These are phyloP conservation scores for Chytridium lagenaria DNA, from an alignment of 371 early-diverging fungal species.

Conservation along the genomic window DNA sequence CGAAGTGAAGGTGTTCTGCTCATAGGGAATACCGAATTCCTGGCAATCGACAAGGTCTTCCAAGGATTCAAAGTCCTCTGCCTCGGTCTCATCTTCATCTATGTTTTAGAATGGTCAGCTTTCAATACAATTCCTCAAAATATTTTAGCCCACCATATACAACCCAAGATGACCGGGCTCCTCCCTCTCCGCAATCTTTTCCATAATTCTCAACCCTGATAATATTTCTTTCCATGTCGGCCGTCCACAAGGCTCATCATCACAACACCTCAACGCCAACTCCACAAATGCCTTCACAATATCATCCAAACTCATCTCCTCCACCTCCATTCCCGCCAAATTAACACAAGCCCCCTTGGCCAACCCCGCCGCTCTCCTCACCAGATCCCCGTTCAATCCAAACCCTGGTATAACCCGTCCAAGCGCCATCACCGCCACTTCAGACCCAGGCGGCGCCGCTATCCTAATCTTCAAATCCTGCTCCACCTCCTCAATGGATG, in stretches of 20 bases:
- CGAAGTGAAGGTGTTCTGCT: neutral
- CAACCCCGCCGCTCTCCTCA: too few species aligned
- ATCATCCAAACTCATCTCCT: neutral
- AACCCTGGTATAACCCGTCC: slow-evolving; percentile 48
- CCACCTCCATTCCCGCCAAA: neutral
- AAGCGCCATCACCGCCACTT: neutral
- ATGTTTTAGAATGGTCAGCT: neutral
- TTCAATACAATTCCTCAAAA: neutral
- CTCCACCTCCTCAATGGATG: slow-evolving; percentile 13
- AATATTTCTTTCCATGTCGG: slow-evolving; percentile 43
- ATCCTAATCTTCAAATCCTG: neutral
- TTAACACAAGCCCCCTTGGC: slow-evolving; percentile 7
- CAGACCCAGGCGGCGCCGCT: neutral
- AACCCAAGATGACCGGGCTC: slow-evolving; percentile 37
- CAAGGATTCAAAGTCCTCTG: slow-evolving; percentile 1
- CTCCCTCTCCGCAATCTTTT: slow-evolving; percentile 28
- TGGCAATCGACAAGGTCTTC: neutral
- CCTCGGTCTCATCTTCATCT: slow-evolving; percentile 1
- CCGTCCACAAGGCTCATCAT: slow-evolving; percentile 35
- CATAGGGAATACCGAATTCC: neutral
- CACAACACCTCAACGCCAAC: slow-evolving; percentile 37
- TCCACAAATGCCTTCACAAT: slow-evolving; percentile 32
- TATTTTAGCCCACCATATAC: slow-evolving; percentile 18
- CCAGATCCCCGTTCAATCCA: slow-evolving; percentile 47
- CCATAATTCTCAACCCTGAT: slow-evolving; percentile 35